These are phyloP conservation scores for Adiantum capillusveneris DNA, from an alignment of 75 land plant genomes.

Conservation along the genomic window DNA sequence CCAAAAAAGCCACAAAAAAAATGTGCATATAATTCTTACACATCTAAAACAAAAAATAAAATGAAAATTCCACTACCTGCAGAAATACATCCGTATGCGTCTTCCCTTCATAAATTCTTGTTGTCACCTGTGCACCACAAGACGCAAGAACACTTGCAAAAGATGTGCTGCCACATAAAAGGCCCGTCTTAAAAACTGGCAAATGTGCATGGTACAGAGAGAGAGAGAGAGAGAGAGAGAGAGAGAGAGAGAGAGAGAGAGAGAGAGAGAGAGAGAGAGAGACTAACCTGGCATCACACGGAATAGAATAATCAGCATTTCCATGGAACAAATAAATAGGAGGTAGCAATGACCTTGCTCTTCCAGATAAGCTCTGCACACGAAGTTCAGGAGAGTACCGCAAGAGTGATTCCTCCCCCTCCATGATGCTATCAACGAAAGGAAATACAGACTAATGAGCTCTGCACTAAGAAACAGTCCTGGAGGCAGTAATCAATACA, in stretches of 20 bases:
- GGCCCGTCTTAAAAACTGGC: background rate
- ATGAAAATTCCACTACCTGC: conserved; percentile 15
- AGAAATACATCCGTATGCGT: conserved; percentile 35
- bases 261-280: background rate
- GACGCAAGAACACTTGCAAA: conserved; percentile 24
- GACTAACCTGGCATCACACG: conserved; percentile 65
- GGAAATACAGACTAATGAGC: background rate
- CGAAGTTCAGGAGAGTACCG: conserved; percentile 73
- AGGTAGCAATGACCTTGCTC: conserved; percentile 68
- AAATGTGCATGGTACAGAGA: no score
- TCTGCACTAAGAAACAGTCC: background rate
- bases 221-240: no score
- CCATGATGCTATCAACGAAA: conserved; percentile 72
- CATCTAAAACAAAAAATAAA: background rate
- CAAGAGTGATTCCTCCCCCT: conserved; percentile 70
- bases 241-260: no score
- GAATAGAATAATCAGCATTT: conserved; percentile 85
- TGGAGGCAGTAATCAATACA: background rate
- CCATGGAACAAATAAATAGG: conserved; percentile 77
- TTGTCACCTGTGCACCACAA: conserved; percentile 13
- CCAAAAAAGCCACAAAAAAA: background rate
- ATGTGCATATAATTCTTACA: background rate
- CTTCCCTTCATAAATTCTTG: conserved; percentile 15
- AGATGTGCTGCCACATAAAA: conserved; percentile 13
- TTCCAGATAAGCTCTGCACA: conserved; percentile 32